Evolutionary conservation across 106 monocot genomes (phyloP).

Genomic region (Dendrobium officinale): DNA sequence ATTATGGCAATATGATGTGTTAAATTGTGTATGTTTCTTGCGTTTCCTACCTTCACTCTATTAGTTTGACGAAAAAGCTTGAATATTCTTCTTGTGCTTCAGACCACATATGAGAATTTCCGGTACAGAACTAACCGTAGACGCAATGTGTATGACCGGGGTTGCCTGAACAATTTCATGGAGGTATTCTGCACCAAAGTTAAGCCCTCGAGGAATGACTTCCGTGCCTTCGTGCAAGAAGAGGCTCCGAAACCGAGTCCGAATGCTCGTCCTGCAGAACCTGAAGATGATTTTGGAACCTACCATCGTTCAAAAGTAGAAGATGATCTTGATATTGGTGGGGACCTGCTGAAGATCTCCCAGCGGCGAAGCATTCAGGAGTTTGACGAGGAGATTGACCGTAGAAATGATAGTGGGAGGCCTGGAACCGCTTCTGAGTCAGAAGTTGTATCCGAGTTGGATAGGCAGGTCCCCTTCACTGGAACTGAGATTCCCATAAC

Average conservation of each 20-base stretch:
- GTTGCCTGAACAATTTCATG: conserved; percentile 65
- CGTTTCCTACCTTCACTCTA: no score
- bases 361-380: conserved; percentile 46
- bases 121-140: conserved; percentile 74
- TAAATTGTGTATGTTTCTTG: no score
- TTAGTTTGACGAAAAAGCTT: no score
- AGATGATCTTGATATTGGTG: conserved; percentile 87
- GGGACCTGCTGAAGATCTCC: conserved; percentile 74
- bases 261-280: conserved; percentile 4
- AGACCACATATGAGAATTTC: conserved; percentile 98
- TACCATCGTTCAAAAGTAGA: conserved; percentile 77
- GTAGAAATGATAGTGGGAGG: conserved; percentile 19
- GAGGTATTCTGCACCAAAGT: conserved; percentile 76
- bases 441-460: background rate
- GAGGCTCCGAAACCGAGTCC: conserved; percentile 26
- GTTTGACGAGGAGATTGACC: conserved; percentile 43
- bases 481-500: conserved; percentile 5
- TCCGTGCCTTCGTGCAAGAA: conserved; percentile 49
- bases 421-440: background rate
- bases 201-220: conserved; percentile 64
- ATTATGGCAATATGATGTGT: no score
- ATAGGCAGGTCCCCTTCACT: conserved; percentile 5
- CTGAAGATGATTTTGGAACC: conserved; percentile 38
- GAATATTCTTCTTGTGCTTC: conserved; percentile 9
- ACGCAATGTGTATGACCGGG: conserved; percentile 52